Conservation (phyloP, 108 stramenopile species). For the Skeletonema costatum region DNA sequence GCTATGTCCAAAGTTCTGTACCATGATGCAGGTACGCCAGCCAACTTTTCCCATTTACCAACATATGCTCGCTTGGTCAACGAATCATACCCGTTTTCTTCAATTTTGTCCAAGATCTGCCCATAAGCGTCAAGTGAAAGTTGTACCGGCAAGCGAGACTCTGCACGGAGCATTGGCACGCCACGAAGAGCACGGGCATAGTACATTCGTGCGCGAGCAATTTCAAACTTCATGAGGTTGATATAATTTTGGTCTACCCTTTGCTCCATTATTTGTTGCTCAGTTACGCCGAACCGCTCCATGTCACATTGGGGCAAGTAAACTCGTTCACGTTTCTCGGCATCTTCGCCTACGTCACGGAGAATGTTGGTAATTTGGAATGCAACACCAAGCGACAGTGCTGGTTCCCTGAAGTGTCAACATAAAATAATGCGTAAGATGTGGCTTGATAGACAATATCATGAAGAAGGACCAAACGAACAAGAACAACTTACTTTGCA, state of each 20-base stretch:
- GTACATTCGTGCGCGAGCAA: slow-evolving; percentile 91
- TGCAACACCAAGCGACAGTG: slow-evolving; percentile 95
- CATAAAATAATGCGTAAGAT: neutral
- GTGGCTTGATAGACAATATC: neutral
- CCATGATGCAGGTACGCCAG: slow-evolving; percentile 93
- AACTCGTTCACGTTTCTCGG: slow-evolving; percentile 86
- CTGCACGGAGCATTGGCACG: slow-evolving; percentile 90
- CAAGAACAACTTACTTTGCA: slow-evolving; percentile 71
- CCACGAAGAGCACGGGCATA: slow-evolving; percentile 93
- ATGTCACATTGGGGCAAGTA: slow-evolving; percentile 94
- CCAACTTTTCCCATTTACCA: slow-evolving; percentile 94
- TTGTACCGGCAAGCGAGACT: slow-evolving; percentile 91
- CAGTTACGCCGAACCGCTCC: slow-evolving; percentile 89
- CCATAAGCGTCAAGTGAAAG: slow-evolving; percentile 93
- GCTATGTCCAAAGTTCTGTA: slow-evolving; percentile 87
- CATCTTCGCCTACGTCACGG: slow-evolving; percentile 97
- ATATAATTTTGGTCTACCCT: slow-evolving; percentile 89
- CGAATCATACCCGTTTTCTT: slow-evolving; percentile 94
- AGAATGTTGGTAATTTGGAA: slow-evolving; percentile 99
- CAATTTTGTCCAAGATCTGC: slow-evolving; percentile 93
- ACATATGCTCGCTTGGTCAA: slow-evolving; percentile 95
- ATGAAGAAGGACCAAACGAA: neutral
- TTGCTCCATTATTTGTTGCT: slow-evolving; percentile 89
- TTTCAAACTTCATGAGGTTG: slow-evolving; percentile 95
- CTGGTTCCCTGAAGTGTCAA: slow-evolving; percentile 73